These are phyloP conservation scores for Oleoguttula mirabilis DNA, from an alignment of 495 filamentous ascomycete species.

Conservation along the genomic window DNA sequence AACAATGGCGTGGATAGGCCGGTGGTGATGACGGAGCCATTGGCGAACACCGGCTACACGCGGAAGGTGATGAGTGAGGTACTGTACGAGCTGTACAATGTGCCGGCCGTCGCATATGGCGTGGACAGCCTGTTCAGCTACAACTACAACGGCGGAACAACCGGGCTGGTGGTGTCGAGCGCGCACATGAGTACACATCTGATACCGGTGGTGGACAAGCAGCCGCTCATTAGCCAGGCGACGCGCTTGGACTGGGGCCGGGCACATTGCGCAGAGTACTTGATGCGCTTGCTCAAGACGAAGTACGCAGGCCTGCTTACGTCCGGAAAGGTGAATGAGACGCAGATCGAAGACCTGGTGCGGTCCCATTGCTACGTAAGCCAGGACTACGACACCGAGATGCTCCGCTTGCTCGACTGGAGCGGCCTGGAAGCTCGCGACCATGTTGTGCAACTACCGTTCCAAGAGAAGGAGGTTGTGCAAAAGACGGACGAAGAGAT, in stretches of 20 bases:
- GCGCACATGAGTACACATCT: slow-evolving; percentile 89
- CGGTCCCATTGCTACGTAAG: slow-evolving; percentile 86
- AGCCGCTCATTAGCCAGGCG: slow-evolving; percentile 68
- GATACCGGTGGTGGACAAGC: slow-evolving; percentile 81
- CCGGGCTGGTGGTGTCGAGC: slow-evolving; percentile 79
- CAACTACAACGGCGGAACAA: slow-evolving; percentile 76
- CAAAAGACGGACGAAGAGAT: slow-evolving; percentile 93
- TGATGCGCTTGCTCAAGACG: slow-evolving; percentile 76
- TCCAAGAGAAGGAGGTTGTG: slow-evolving; percentile 72
- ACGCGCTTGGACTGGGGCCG: slow-evolving; percentile 93
- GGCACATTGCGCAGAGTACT: slow-evolving; percentile 74
- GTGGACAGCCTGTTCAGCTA: slow-evolving; percentile 96
- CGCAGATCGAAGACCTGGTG: slow-evolving; percentile 76
- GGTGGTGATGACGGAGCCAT: slow-evolving; percentile 89
- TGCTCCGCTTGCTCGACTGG: slow-evolving; percentile 67
- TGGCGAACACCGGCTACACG: slow-evolving; percentile 79
- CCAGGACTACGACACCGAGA: slow-evolving; percentile 64
- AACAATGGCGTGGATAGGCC: slow-evolving; percentile 66
- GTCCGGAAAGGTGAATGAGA: slow-evolving; percentile 67
- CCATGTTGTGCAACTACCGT: slow-evolving; percentile 81
- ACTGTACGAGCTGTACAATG: slow-evolving; percentile 86
- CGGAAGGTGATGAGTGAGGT: slow-evolving; percentile 92
- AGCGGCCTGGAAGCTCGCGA: slow-evolving; percentile 80
- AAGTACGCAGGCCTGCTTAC: slow-evolving; percentile 72
- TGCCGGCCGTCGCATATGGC: slow-evolving; percentile 77